Evolutionary conservation across 441 rosid species (phyloP), one percentile per base, ranked within the genome.

Genomic region (Aleurites moluccanus): DNA sequence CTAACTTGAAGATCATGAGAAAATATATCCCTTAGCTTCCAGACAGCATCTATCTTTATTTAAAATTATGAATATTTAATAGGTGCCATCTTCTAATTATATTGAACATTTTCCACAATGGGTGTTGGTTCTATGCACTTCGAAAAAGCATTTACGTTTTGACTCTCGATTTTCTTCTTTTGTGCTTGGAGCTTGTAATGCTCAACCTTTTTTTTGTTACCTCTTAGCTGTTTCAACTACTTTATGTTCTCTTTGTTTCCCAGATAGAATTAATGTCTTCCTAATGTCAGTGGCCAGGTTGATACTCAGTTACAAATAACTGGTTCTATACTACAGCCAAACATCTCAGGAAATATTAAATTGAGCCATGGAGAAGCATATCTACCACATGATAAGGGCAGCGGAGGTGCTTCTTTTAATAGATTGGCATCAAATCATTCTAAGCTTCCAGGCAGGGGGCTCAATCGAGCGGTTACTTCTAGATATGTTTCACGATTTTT

Each of bases 361-460:
- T 83, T 96, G 86, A 93, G 98, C 88, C 97, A 87, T 20, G 98
- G 99, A 79, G 98, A 96, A 86, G 99, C 99, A 82, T 96, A 96
- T 88, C 86, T 96, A 57, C 99, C 98, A 28, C 99, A 96, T 79
- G 99, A 96, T 82, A 93, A 86, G 82, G 97, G 98, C 77, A 89
- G 92, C 27, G 93, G 94, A 77, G 85, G 91, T 55, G 82, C 90
- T 68, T 83, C 97, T 75, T 80, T 96, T 30, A 91, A 89, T 81
- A 90, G 90, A 82, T 77, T 96, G 81, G 86, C 92, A 63, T 82
- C 96, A 67, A 89, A 85, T 78, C 94, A 87, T 81, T 89, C 95
- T 66, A 85, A 89, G 80, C 85, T 89, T 80, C 86, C 90, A 47
- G 91, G 88, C 65, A 74, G 89, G 80, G 85, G 92, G 71, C 81